phyloP scores from a whole-genome alignment of 2,329 filamentous ascomycete genomes.

The Penicillium sp. region DNA sequence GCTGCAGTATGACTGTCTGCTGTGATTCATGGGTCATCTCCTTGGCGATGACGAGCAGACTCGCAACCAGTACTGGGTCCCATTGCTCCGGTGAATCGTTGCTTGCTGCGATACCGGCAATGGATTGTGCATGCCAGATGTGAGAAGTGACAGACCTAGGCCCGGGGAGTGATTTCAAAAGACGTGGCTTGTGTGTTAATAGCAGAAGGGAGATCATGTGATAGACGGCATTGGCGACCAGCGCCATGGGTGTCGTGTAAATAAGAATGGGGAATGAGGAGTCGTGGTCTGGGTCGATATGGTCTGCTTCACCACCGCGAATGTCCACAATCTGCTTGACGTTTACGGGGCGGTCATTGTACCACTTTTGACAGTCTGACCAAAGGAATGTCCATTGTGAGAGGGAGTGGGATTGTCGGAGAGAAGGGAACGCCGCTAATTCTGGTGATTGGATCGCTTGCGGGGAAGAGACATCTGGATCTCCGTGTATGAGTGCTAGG shows the following conservation, averaged over 20 bases:
- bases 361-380: slow-evolving; percentile 29
- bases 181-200: slow-evolving; percentile 24
- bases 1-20: slow-evolving; percentile 18
- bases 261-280: slow-evolving; percentile 29
- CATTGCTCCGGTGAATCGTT: slow-evolving; percentile 28
- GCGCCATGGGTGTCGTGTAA: slow-evolving; percentile 29
- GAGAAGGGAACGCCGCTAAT: slow-evolving; percentile 15
- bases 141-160: slow-evolving; percentile 25
- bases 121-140: slow-evolving; percentile 30
- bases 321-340: slow-evolving; percentile 26
- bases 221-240: slow-evolving; percentile 27
- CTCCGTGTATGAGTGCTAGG: slow-evolving; percentile 18
- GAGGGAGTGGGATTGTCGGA: slow-evolving; percentile 21
- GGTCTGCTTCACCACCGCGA: slow-evolving; percentile 25
- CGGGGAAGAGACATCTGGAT: slow-evolving; percentile 8
- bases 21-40: slow-evolving; percentile 30
- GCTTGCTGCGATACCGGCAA: slow-evolving; percentile 25
- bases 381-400: slow-evolving; percentile 29
- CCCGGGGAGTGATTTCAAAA: slow-evolving; percentile 25
- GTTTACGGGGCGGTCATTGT: slow-evolving; percentile 24
- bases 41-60: slow-evolving; percentile 21
- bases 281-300: slow-evolving; percentile 23
- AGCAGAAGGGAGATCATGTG: slow-evolving; percentile 26
- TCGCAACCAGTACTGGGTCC: slow-evolving; percentile 25
- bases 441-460: slow-evolving; percentile 10